Evolutionary conservation across 495 filamentous ascomycete species (phyloP).

Genomic region (Penicillium diatomitis): DNA sequence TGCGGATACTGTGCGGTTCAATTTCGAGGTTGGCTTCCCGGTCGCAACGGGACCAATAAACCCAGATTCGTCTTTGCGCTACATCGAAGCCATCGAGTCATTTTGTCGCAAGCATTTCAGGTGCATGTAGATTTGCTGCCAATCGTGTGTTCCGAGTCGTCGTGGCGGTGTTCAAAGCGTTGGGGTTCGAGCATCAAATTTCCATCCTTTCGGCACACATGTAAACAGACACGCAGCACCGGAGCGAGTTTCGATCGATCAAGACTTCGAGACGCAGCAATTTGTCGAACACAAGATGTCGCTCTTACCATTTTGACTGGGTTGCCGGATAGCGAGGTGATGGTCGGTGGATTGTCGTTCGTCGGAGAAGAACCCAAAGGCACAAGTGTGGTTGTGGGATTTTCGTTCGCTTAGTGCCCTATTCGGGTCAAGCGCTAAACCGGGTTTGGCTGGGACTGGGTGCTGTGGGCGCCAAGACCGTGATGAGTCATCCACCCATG

Average conservation of each 20-base stretch:
- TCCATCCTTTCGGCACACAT: conserved; percentile 4
- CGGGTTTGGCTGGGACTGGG: conserved; percentile 7
- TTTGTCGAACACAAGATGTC: conserved; percentile 9
- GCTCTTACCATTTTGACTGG: conserved; percentile 53
- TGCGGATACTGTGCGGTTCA: background rate
- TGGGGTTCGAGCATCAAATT: conserved; percentile 17
- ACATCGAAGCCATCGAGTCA: background rate
- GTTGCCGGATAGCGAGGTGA: conserved; percentile 39
- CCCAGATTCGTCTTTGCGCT: background rate
- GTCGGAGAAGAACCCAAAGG: conserved; percentile 34
- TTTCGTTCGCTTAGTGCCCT: conserved; percentile 43
- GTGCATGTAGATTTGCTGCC: too few relatives aligned
- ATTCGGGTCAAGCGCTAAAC: conserved; percentile 30
- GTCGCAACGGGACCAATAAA: background rate
- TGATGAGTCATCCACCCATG: conserved; percentile 16
- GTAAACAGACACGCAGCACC: conserved; percentile 4
- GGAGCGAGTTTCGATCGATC: conserved; percentile 13
- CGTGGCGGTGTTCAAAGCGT: conserved; percentile 6
- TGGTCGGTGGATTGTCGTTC: conserved; percentile 42
- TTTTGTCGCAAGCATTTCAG: background rate
- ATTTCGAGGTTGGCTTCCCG: background rate
- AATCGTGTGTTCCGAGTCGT: too few relatives aligned
- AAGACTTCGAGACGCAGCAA: conserved; percentile 16
- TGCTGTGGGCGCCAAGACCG: conserved; percentile 5
- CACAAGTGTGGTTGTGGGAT: conserved; percentile 38